A percentile compares a stretch with the other conserved stretches of the same genome.
These are phyloP conservation scores for Climacium dendroides DNA, from an alignment of 225 moss, liverwort and hornwort genomes.

Conservation along the genomic window DNA sequence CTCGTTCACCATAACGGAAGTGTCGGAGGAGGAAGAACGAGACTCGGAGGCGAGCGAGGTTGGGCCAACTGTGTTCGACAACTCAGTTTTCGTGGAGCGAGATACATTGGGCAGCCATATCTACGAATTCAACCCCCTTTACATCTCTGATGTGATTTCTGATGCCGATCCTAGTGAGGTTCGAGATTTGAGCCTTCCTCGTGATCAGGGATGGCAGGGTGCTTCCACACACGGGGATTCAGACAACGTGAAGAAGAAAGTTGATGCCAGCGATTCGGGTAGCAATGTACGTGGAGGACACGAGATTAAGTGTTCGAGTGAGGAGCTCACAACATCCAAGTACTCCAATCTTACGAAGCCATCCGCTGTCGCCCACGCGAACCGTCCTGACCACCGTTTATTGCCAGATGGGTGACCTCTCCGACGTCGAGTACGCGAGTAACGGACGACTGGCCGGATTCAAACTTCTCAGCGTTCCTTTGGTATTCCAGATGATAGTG, in stretches of 20 bases:
- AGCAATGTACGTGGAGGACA: neutral
- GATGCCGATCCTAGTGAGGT: neutral
- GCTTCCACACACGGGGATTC: neutral
- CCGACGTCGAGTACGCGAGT: neutral
- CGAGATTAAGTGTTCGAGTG: neutral
- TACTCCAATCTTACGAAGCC: neutral
- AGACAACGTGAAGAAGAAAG: neutral
- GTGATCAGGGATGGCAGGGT: neutral
- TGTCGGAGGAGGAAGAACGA: conserved; percentile 9
- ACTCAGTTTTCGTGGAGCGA: conserved; percentile 24
- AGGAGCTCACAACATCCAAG: neutral
- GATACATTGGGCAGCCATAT: conserved; percentile 16
- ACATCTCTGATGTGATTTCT: conserved; percentile 8
- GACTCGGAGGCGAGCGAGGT: neutral
- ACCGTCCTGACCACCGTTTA: conserved; percentile 7
- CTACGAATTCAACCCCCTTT: conserved; percentile 37
- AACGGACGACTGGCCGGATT: neutral
- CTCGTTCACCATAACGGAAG: conserved; percentile 27
- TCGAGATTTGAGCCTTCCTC: neutral
- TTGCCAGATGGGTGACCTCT: conserved; percentile 2
- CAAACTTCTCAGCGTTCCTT: neutral
- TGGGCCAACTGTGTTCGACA: conserved; percentile 5
- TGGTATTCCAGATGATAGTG: neutral
- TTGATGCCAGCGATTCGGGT: neutral
- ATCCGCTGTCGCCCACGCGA: conserved; percentile 6